Percentiles rank a stretch among this genome's conserved stretches.
These are phyloP conservation scores for Ogataea ganodermae DNA, from an alignment of 805 yeast species.

Conservation along the genomic window DNA sequence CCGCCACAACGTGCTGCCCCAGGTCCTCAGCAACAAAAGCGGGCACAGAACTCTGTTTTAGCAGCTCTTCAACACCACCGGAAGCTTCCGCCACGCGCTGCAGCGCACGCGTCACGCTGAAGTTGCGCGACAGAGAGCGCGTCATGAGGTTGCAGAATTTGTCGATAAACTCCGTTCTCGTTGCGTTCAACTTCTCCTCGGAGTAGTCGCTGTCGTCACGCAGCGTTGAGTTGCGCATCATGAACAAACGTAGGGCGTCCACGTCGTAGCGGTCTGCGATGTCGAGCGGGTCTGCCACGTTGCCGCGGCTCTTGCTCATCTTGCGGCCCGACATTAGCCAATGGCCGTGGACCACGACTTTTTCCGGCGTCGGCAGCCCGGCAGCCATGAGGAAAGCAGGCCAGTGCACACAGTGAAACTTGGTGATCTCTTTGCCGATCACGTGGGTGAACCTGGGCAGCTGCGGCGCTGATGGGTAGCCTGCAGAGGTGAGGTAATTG, in stretches of 20 bases:
- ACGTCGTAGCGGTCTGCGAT: constrained; percentile 62
- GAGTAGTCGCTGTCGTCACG: constrained; percentile 80
- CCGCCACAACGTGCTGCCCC: constrained; percentile 26
- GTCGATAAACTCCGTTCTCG: constrained; percentile 70
- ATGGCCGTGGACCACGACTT: constrained; percentile 87
- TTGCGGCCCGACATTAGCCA: constrained; percentile 89
- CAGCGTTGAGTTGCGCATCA: constrained; percentile 74
- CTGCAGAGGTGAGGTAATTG: constrained; percentile 74
- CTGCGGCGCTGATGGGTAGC: constrained; percentile 46
- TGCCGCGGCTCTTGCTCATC: constrained; percentile 92
- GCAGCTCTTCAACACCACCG: constrained; percentile 29
- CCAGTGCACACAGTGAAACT: constrained; percentile 94
- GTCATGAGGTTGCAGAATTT: constrained; percentile 80
- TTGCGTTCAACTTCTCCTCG: constrained; percentile 50
- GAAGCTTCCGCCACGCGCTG: constrained; percentile 24
- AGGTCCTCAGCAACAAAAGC: constrained; percentile 21
- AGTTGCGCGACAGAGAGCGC: constrained; percentile 72
- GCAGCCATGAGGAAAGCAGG: constrained; percentile 90
- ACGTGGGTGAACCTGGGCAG: constrained; percentile 56
- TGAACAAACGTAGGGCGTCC: constrained; percentile 74
- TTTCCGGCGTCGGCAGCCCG: constrained; percentile 64
- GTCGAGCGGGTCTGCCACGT: constrained; percentile 89
- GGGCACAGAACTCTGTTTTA: constrained; percentile 17
- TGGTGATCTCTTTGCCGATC: constrained; percentile 86
- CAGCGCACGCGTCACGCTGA: constrained; percentile 53